phyloP scores from a whole-genome alignment of 495 filamentous ascomycete species.

The Penicillium daleae region DNA sequence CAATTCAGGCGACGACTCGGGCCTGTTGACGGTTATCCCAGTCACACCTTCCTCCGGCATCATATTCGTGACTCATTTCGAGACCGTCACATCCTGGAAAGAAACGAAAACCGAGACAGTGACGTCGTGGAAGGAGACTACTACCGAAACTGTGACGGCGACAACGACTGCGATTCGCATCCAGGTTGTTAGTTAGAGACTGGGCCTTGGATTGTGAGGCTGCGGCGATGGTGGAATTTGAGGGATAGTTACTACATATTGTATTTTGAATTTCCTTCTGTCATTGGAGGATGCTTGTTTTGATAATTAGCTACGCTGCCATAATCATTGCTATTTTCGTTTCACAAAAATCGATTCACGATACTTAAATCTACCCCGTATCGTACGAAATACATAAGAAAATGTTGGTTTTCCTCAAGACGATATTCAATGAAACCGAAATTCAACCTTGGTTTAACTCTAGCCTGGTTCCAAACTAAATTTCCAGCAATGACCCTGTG shows the following conservation, averaged over 20 bases:
- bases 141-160: conserved; percentile 24
- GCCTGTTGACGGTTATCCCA: conserved; percentile 14
- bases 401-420: neutral
- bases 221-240: no score
- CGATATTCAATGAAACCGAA: no score
- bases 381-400: neutral
- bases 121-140: conserved; percentile 17
- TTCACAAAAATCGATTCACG: neutral
- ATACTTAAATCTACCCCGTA: neutral
- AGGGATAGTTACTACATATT: neutral
- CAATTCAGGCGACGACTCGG: neutral
- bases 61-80: conserved; percentile 12
- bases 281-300: neutral
- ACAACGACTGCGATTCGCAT: conserved; percentile 17
- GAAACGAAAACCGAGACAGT: conserved; percentile 22
- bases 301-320: neutral
- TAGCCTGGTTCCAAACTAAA: no score
- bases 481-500: no score
- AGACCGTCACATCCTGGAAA: conserved; percentile 17
- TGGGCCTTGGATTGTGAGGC: no score
- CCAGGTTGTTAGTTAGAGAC: neutral
- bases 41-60: conserved; percentile 17
- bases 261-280: neutral
- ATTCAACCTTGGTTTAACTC: no score
- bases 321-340: neutral